These are phyloP conservation scores for Pythium insidiosum DNA, from an alignment of 352 stramenopile genomes.

Conservation along the genomic window DNA sequence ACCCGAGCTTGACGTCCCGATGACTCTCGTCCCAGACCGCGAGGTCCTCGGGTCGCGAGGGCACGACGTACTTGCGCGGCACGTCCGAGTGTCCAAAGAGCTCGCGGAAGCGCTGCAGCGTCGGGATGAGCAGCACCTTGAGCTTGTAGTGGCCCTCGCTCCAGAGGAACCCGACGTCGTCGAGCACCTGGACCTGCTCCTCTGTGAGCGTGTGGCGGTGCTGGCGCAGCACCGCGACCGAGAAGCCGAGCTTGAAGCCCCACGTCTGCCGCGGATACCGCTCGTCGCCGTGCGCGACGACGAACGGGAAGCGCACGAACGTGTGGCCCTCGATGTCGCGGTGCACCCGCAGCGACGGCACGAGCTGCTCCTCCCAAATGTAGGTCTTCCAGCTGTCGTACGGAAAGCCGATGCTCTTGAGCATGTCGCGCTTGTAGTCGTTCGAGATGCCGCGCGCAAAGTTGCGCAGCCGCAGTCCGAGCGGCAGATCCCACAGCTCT, in stretches of 20 bases:
- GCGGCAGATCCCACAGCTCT: conserved; percentile 35
- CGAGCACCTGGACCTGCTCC: conserved; percentile 24
- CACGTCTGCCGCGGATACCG: conserved; percentile 83
- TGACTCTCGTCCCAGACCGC: conserved; percentile 2
- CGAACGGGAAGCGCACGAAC: conserved; percentile 86
- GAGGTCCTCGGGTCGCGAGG: conserved; percentile 7
- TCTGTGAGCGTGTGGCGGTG: conserved; percentile 28
- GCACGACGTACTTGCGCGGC: conserved; percentile 24
- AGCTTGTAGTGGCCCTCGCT: conserved; percentile 65
- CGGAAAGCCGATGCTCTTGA: conserved; percentile 58
- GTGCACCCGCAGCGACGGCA: conserved; percentile 72
- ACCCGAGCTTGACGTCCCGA: conserved; percentile 15
- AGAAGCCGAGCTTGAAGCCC: conserved; percentile 84
- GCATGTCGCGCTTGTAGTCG: conserved; percentile 44
- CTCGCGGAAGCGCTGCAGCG: conserved; percentile 19
- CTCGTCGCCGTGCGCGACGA: conserved; percentile 56
- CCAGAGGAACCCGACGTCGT: conserved; percentile 63
- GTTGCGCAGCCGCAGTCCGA: conserved; percentile 41
- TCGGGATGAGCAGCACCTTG: conserved; percentile 42
- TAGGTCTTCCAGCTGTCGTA: conserved; percentile 64
- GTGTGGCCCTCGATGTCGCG: conserved; percentile 87
- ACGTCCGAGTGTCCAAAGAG: conserved; percentile 36
- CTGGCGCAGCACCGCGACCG: conserved; percentile 87
- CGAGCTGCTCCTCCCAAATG: conserved; percentile 60
- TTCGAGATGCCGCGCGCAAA: conserved; percentile 51